Conservation (phyloP, 176 grass and related monocot genomes). For the Oryza brachyantha region DNA sequence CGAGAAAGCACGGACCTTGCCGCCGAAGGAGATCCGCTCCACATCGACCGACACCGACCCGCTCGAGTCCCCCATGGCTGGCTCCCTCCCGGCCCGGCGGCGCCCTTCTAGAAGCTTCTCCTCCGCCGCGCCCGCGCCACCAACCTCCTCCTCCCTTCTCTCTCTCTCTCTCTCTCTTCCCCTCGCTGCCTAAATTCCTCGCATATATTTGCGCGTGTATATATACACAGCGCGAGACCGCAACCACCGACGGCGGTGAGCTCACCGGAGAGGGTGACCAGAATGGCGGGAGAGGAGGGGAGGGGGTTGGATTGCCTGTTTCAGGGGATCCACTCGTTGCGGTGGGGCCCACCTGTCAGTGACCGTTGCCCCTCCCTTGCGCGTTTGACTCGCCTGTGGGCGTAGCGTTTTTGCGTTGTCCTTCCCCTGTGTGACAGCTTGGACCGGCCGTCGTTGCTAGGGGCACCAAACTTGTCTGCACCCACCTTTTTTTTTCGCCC, state of each 20-base stretch:
- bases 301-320: background rate
- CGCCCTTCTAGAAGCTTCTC: slow-evolving; percentile 16
- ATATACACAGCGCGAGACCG: slow-evolving; percentile 25
- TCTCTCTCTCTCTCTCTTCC: background rate
- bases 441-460: slow-evolving; percentile 21
- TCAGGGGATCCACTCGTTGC: slow-evolving; percentile 17
- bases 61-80: slow-evolving; percentile 86
- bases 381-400: slow-evolving; percentile 23
- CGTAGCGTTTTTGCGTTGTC: background rate
- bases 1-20: slow-evolving; percentile 55
- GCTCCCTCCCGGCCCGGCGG: too few relatives aligned
- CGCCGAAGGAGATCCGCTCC: slow-evolving; percentile 87
- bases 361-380: background rate
- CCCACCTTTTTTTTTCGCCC: background rate
- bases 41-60: slow-evolving; percentile 80
- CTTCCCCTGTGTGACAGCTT: slow-evolving; percentile 14
- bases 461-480: slow-evolving; percentile 18
- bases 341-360: slow-evolving; percentile 29
- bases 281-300: background rate
- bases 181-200: background rate
- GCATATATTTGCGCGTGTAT: slow-evolving; percentile 16
- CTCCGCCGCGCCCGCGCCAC: background rate
- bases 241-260: slow-evolving; percentile 46
- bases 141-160: background rate
- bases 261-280: slow-evolving; percentile 32